Evolutionary conservation across 768 basidiomycete genomes (phyloP).

Genomic region (Suillus discolor): DNA sequence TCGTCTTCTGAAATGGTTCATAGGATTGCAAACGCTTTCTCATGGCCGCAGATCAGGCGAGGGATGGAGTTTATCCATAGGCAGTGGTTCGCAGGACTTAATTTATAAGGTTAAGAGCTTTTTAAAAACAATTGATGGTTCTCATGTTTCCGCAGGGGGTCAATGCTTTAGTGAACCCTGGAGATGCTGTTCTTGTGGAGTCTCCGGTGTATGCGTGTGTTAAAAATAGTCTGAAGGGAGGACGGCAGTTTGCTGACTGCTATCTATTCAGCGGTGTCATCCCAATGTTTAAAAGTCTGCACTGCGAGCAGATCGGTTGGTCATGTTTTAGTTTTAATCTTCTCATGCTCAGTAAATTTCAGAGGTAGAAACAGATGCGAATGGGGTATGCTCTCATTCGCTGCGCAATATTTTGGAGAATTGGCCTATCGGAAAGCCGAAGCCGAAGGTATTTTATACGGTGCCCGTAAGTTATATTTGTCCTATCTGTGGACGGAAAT

Average conservation of each 20-base stretch:
- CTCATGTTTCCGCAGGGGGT: constrained; percentile 54
- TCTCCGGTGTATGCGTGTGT: constrained; percentile 76
- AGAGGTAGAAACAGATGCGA: constrained; percentile 80
- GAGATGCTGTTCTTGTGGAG: constrained; percentile 82
- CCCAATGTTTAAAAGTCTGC: constrained; percentile 58
- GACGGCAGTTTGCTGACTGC: constrained; percentile 14
- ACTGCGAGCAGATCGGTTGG: constrained; percentile 62
- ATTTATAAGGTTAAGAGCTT: constrained; percentile 69
- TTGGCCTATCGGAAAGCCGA: constrained; percentile 73
- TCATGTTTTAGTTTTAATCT: constrained; percentile 10
- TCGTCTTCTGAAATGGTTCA: constrained; percentile 67
- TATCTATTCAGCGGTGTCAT: constrained; percentile 56
- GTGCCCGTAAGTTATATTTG: constrained; percentile 55
- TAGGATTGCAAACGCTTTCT: constrained; percentile 65
- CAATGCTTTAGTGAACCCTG: constrained; percentile 69
- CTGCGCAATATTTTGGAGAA: constrained; percentile 66
- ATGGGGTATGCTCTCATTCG: constrained; percentile 64
- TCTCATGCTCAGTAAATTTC: constrained; percentile 11
- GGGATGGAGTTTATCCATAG: constrained; percentile 79
- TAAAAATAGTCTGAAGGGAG: constrained; percentile 12
- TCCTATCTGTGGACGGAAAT: constrained; percentile 10
- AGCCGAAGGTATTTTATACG: constrained; percentile 81
- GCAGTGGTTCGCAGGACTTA: constrained; percentile 87
- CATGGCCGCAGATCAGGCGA: constrained; percentile 65
- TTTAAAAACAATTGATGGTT: constrained; percentile 4